Conservation (phyloP, 2,329 filamentous ascomycete species). For the Cladosporium sp. region DNA sequence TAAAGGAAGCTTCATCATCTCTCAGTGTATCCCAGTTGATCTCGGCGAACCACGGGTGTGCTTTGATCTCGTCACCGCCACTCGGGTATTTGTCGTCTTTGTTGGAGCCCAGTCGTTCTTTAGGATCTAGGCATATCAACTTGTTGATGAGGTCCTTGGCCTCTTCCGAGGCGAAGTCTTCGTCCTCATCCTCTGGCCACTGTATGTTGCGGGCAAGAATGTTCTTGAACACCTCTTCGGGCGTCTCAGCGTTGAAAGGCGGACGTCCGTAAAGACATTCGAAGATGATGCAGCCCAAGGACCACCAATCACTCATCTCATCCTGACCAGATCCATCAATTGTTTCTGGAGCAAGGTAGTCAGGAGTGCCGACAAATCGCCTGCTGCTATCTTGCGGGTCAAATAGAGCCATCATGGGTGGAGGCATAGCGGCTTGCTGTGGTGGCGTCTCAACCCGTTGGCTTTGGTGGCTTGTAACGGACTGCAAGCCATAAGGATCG, state of each 20-base stretch:
- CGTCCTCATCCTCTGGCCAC: conserved; percentile 84
- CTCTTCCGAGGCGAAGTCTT: conserved; percentile 69
- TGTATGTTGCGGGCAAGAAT: conserved; percentile 86
- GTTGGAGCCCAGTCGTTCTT: conserved; percentile 81
- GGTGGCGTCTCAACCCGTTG: conserved; percentile 53
- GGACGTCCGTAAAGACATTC: conserved; percentile 93
- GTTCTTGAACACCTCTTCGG: conserved; percentile 95
- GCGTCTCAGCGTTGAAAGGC: conserved; percentile 86
- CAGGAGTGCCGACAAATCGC: conserved; percentile 92
- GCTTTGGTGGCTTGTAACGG: conserved; percentile 53
- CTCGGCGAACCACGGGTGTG: conserved; percentile 82
- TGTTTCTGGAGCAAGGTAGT: conserved; percentile 95
- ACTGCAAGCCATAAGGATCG: conserved; percentile 69
- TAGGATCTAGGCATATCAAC: conserved; percentile 81
- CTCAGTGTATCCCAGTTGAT: conserved; percentile 87
- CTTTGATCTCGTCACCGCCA: conserved; percentile 88
- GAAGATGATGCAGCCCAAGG: conserved; percentile 95
- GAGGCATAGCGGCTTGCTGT: conserved; percentile 73
- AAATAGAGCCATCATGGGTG: conserved; percentile 89
- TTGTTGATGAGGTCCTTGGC: conserved; percentile 94
- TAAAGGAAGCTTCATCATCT: conserved; percentile 95
- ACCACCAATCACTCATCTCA: conserved; percentile 99
- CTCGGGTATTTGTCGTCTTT: conserved; percentile 76
- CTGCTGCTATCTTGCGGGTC: conserved; percentile 92
- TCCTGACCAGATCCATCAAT: conserved; percentile 95